Conservation (phyloP, 192 early-diverging fungal genomes). For the Paraglomus brasilianum region DNA sequence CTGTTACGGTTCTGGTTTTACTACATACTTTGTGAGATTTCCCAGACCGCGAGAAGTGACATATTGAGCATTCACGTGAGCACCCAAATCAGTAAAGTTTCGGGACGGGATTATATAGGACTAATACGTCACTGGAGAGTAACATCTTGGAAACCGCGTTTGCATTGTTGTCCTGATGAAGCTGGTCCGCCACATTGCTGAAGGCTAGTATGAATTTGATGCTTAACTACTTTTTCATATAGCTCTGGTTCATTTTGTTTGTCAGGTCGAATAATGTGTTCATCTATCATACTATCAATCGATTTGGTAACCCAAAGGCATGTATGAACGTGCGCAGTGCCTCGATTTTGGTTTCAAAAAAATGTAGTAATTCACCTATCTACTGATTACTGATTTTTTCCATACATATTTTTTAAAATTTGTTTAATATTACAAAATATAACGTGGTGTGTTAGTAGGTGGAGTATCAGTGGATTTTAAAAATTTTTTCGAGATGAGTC, state of each 20-base stretch:
- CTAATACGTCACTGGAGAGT: neutral
- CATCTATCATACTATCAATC: neutral
- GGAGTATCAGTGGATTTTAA: constrained; percentile 2
- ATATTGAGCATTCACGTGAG: constrained; percentile 20
- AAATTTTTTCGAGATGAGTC: neutral
- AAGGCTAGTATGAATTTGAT: constrained; percentile 4
- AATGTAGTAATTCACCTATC: neutral
- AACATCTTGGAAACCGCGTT: neutral
- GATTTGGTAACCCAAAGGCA: neutral
- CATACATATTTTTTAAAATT: neutral
- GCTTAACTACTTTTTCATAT: neutral
- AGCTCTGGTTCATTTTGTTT: neutral
- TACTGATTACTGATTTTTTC: neutral
- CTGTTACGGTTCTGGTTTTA: constrained; percentile 9
- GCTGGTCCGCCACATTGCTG: neutral
- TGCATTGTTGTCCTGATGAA: neutral
- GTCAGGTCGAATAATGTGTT: constrained; percentile 7
- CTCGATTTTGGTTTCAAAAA: constrained; percentile 8
- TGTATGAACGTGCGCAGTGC: neutral
- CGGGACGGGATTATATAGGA: neutral
- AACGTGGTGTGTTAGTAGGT: constrained; percentile 1
- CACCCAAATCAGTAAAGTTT: neutral
- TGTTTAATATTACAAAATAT: neutral
- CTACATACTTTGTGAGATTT: constrained; percentile 12
- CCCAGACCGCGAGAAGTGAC: neutral